A percentile compares a stretch with the other conserved stretches of the same genome.
These are phyloP conservation scores for Scleroderma bovista DNA, from an alignment of 768 basidiomycete species.

Conservation along the genomic window DNA sequence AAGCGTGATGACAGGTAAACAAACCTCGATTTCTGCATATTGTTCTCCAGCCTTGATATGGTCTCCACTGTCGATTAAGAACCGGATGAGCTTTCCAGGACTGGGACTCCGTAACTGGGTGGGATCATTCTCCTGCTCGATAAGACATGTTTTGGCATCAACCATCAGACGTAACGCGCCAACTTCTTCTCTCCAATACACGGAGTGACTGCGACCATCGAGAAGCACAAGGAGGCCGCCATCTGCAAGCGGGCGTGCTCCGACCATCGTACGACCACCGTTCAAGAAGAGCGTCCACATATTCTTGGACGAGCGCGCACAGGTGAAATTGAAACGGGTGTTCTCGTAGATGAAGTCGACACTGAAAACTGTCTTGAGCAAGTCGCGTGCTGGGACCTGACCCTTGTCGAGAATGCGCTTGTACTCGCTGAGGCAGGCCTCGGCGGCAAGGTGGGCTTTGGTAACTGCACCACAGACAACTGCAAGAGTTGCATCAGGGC, in stretches of 20 bases:
- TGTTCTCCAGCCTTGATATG: conserved; percentile 95
- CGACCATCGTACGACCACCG: conserved; percentile 88
- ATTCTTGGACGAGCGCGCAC: conserved; percentile 81
- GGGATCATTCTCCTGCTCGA: conserved; percentile 99
- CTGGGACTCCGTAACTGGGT: conserved; percentile 94
- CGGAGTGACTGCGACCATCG: conserved; percentile 92
- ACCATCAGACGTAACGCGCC: conserved; percentile 89
- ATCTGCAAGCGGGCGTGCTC: conserved; percentile 88
- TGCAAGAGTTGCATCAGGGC: conserved; percentile 88
- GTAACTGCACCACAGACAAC: conserved; percentile 95
- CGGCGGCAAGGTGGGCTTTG: conserved; percentile 87
- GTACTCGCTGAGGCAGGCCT: conserved; percentile 89
- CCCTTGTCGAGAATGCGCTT: conserved; percentile 96
- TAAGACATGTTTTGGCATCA: conserved; percentile 95
- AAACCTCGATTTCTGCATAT: conserved; percentile 96
- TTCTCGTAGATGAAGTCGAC: conserved; percentile 98
- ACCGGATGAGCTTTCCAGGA: conserved; percentile 93
- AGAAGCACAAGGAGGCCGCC: conserved; percentile 90
- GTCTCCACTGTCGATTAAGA: conserved; percentile 94
- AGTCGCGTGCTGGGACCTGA: conserved; percentile 91
- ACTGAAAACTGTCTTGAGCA: conserved; percentile 93
- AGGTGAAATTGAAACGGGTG: conserved; percentile 91
- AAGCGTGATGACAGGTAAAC: conserved; percentile 16
- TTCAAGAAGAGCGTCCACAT: conserved; percentile 96
- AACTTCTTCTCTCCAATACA: conserved; percentile 98